Conservation (phyloP, 208 protist species). For the Angomonas ambiguus region DNA sequence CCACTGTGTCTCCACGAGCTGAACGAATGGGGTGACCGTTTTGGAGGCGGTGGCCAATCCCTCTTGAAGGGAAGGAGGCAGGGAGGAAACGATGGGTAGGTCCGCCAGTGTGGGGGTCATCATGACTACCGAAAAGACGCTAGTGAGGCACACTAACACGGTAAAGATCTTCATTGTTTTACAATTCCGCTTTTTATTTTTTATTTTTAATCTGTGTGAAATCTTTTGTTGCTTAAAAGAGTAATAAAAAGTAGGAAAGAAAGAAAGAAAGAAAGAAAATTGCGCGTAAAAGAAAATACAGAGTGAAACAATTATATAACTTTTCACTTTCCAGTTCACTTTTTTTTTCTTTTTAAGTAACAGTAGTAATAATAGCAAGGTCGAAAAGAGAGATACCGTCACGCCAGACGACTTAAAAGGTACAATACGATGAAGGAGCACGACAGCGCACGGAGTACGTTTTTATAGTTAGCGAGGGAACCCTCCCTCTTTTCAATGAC, state of each 20-base stretch:
- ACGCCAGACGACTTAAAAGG: background rate
- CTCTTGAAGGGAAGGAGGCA: background rate
- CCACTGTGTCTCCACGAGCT: background rate
- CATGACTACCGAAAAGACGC: background rate
- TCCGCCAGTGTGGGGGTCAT: background rate
- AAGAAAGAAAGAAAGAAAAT: background rate
- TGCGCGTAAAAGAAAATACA: background rate
- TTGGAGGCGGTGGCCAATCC: background rate
- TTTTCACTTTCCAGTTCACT: background rate
- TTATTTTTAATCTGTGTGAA: background rate
- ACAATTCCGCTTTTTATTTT: background rate
- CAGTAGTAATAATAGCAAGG: background rate
- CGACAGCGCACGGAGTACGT: background rate
- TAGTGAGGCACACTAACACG: background rate
- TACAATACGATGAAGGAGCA: constrained; percentile 7
- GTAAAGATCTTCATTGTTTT: background rate
- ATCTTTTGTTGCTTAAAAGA: background rate
- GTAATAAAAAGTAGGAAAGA: background rate
- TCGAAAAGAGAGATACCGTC: background rate
- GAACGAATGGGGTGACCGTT: background rate
- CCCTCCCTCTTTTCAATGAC: background rate
- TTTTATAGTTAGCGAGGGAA: background rate
- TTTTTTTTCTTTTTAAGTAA: background rate
- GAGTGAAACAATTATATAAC: background rate
- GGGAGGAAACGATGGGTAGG: background rate